Conservation (phyloP, 2,329 filamentous ascomycete genomes). For the Sphaerulina musiva region DNA sequence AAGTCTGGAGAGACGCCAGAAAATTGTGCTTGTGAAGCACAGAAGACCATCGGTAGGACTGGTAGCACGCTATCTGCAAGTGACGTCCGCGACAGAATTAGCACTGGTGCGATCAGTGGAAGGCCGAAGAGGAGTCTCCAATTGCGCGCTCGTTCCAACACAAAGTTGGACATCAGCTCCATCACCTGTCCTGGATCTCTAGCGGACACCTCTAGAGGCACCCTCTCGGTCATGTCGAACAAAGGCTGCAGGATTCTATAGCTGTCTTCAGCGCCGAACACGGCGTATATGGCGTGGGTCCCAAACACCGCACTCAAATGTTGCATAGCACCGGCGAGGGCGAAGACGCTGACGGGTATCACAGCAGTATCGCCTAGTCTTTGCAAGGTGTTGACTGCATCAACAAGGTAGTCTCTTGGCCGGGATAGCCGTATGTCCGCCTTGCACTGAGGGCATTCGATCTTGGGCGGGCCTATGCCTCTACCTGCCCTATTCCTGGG, state of each 20-base stretch:
- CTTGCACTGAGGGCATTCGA: slow-evolving; percentile 87
- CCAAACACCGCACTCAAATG: slow-evolving; percentile 43
- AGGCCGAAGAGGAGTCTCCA: slow-evolving; percentile 54
- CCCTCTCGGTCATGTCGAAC: slow-evolving; percentile 19
- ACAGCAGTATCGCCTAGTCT: slow-evolving; percentile 53
- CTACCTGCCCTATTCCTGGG: slow-evolving; percentile 46
- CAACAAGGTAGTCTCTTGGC: slow-evolving; percentile 65
- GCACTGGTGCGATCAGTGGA: slow-evolving; percentile 59
- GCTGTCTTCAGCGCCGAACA: slow-evolving; percentile 60
- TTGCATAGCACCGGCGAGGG: slow-evolving; percentile 37
- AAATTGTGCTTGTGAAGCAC: slow-evolving; percentile 48
- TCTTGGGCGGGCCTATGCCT: slow-evolving; percentile 50
- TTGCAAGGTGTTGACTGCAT: slow-evolving; percentile 56
- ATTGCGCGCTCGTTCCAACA: slow-evolving; percentile 33
- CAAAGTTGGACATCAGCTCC: slow-evolving; percentile 14
- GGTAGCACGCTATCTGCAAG: slow-evolving; percentile 59
- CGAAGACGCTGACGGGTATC: slow-evolving; percentile 57
- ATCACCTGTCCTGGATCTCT: slow-evolving; percentile 9
- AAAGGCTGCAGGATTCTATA: slow-evolving; percentile 46
- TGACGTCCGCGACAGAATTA: slow-evolving; percentile 61
- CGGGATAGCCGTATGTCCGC: slow-evolving; percentile 68
- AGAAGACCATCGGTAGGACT: slow-evolving; percentile 56
- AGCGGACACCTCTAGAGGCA: slow-evolving; percentile 24
- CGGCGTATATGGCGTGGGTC: slow-evolving; percentile 55
- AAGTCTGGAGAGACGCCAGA: slow-evolving; percentile 44